Evolutionary conservation across 1,284 basidiomycete genomes (phyloP).

Genomic region (Flammula alnicola): DNA sequence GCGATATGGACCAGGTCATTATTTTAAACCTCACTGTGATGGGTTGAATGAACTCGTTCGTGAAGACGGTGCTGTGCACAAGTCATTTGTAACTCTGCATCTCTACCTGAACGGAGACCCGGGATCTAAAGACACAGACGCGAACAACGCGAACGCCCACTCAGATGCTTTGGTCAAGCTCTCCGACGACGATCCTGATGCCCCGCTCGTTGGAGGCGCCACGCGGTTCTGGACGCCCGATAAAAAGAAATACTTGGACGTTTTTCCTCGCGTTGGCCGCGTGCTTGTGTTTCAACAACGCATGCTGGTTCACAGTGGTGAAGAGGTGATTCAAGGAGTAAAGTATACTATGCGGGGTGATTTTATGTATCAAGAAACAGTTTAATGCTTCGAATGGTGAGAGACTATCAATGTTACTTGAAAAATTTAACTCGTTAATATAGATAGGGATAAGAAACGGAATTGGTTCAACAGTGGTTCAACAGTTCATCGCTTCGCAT

Average conservation of each 20-base stretch:
- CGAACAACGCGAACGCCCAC: neutral
- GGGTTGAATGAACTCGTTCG: slow-evolving; percentile 34
- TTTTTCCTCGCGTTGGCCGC: slow-evolving; percentile 39
- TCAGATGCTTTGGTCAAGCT: slow-evolving; percentile 5
- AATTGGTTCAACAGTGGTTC: no score
- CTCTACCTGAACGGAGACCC: slow-evolving; percentile 41
- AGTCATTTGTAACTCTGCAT: slow-evolving; percentile 45
- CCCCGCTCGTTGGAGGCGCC: slow-evolving; percentile 34
- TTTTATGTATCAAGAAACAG: slow-evolving; percentile 38
- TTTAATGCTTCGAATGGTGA: neutral
- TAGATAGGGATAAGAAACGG: no score
- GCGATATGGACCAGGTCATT: slow-evolving; percentile 45
- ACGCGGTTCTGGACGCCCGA: slow-evolving; percentile 44
- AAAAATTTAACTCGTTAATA: no score
- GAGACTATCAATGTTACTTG: neutral
- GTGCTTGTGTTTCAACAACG: slow-evolving; percentile 46
- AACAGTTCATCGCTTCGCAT: slow-evolving; percentile 20
- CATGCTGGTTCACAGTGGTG: slow-evolving; percentile 46
- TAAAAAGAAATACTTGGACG: slow-evolving; percentile 41
- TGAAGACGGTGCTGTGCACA: slow-evolving; percentile 25
- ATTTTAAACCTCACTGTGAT: slow-evolving; percentile 46
- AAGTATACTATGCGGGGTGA: slow-evolving; percentile 45
- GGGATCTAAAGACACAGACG: slow-evolving; percentile 1
- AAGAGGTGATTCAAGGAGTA: slow-evolving; percentile 38
- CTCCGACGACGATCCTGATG: slow-evolving; percentile 9